A percentile compares a stretch with the other conserved stretches of the same genome.
phyloP scores from a whole-genome alignment of 164 flowering plant species.

The Protea cynaroides region DNA sequence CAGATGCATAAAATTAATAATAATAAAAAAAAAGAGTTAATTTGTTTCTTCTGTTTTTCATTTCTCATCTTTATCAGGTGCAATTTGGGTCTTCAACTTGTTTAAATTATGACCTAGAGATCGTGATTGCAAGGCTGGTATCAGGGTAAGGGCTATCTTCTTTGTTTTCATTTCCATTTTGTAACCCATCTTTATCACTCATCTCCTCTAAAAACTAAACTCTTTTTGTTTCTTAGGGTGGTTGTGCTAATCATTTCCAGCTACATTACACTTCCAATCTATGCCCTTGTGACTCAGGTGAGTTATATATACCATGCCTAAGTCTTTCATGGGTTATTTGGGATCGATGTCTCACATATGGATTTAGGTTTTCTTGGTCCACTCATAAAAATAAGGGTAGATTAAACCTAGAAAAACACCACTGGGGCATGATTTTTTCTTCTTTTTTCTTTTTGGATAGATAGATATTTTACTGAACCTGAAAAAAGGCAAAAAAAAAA shows the following conservation, averaged over 20 bases:
- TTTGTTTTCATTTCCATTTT: not conserved
- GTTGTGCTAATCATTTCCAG: conserved; percentile 57
- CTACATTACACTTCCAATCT: conserved; percentile 64
- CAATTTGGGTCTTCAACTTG: conserved; percentile 46
- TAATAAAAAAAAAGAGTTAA: too few relatives aligned
- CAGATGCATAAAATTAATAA: too few relatives aligned
- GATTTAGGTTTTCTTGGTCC: not conserved
- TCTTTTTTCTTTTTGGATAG: too few relatives aligned
- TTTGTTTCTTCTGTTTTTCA: too few relatives aligned
- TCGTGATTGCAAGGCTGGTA: conserved; percentile 39
- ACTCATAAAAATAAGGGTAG: not conserved
- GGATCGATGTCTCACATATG: not conserved
- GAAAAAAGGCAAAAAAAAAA: too few relatives aligned
- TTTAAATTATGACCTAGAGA: conserved; percentile 41
- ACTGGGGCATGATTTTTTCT: too few relatives aligned
- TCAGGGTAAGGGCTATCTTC: conserved; percentile 42
- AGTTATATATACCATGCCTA: not conserved
- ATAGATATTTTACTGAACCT: too few relatives aligned
- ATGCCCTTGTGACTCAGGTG: conserved; percentile 74
- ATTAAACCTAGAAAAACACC: too few relatives aligned
- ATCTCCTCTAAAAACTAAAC: too few relatives aligned
- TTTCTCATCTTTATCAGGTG: too few relatives aligned
- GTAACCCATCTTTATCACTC: too few relatives aligned
- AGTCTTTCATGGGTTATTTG: not conserved
- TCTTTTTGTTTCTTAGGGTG: conserved; percentile 28